Percentiles rank a stretch among this genome's conserved stretches.
phyloP scores from a whole-genome alignment of 352 stramenopile genomes.

The Stramenopiles sp. region DNA sequence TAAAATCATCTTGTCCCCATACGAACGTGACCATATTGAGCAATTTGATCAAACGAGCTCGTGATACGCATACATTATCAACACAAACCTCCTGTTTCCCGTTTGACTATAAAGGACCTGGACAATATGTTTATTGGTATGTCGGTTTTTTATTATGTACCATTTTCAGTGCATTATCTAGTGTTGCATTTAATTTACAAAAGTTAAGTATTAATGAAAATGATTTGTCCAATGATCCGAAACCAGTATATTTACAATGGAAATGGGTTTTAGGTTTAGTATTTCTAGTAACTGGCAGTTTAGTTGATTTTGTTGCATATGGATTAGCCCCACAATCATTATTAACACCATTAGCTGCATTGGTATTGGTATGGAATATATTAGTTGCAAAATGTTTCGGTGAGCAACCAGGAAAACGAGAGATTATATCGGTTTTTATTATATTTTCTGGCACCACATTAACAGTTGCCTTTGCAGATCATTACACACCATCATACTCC shows the following conservation, averaged over 20 bases:
- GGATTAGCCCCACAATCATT: constrained; percentile 66
- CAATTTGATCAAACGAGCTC: too few relatives aligned
- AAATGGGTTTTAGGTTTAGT: constrained; percentile 60
- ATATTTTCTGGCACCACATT: constrained; percentile 63
- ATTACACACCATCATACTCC: constrained; percentile 56
- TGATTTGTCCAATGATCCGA: constrained; percentile 36
- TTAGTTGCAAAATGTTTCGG: constrained; percentile 64
- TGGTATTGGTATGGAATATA: constrained; percentile 72
- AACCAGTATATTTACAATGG: constrained; percentile 49
- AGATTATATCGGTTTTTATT: constrained; percentile 52
- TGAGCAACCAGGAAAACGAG: constrained; percentile 49
- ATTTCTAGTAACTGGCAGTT: constrained; percentile 45
- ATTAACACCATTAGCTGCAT: constrained; percentile 50
- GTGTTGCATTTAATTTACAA: constrained; percentile 66
- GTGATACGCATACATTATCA: too few relatives aligned
- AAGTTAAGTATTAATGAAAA: constrained; percentile 61
- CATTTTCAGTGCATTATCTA: constrained; percentile 60
- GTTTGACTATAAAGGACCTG: too few relatives aligned
- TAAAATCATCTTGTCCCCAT: too few relatives aligned
- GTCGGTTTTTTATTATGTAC: constrained; percentile 58
- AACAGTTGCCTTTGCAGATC: constrained; percentile 59
- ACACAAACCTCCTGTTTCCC: too few relatives aligned
- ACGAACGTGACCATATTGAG: too few relatives aligned
- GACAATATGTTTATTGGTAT: too few relatives aligned
- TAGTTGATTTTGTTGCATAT: constrained; percentile 69